phyloP scores from a whole-genome alignment of 352 stramenopile species.

The Phytophthora vignae region DNA sequence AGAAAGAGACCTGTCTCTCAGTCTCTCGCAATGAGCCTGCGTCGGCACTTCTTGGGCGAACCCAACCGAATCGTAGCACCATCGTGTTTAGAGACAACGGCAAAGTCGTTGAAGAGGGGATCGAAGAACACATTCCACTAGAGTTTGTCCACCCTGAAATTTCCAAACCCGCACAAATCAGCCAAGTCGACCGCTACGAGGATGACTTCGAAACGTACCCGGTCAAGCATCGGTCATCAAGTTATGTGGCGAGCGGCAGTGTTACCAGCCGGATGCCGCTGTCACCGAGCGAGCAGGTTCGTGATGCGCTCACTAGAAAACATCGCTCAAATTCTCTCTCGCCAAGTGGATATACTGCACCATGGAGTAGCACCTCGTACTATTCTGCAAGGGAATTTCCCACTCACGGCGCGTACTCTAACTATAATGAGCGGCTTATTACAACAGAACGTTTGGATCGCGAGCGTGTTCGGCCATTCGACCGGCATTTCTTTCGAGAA shows the following conservation, averaged over 20 bases:
- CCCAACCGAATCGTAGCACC: conserved; percentile 19
- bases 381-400: conserved; percentile 49
- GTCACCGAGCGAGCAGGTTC: conserved; percentile 66
- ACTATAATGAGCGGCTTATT: conserved; percentile 32
- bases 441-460: conserved; percentile 52
- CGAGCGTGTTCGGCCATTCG: conserved; percentile 27
- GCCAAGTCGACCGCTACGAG: conserved; percentile 12
- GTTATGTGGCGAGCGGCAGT: conserved; percentile 11
- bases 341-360: conserved; percentile 11
- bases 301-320: conserved; percentile 53
- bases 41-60: conserved; percentile 47
- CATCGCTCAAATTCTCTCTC: conserved; percentile 41
- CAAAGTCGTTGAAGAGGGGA: conserved; percentile 26
- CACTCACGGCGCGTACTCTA: conserved; percentile 25
- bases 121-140: conserved; percentile 27
- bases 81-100: conserved; percentile 27
- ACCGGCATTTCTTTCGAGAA: conserved; percentile 17
- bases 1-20: conserved; percentile 36
- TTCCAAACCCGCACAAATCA: conserved; percentile 10
- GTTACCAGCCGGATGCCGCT: conserved; percentile 36
- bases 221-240: conserved; percentile 27
- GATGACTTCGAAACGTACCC: conserved; percentile 19
- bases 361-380: conserved; percentile 17
- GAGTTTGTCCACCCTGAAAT: conserved; percentile 24
- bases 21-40: conserved; percentile 54